Percentiles rank a stretch among this genome's conserved stretches.
phyloP scores from a whole-genome alignment of 2,329 filamentous ascomycete species.

The Apiospora kogelbergensis region DNA sequence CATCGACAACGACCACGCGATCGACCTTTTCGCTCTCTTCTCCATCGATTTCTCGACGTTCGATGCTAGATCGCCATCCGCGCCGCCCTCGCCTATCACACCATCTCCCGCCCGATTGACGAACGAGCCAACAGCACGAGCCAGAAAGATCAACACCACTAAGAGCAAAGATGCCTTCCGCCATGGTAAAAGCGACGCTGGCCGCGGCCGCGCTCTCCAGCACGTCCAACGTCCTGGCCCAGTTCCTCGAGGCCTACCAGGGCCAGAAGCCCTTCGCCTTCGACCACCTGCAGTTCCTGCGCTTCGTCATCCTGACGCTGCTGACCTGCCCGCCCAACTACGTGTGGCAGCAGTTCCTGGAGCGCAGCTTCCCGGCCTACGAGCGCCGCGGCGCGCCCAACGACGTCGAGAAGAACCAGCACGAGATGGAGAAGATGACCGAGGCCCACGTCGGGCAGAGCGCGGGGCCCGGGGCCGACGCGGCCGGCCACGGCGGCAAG shows the following conservation, averaged over 20 bases:
- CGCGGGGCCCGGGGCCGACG: conserved; percentile 12
- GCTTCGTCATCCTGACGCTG: conserved; percentile 54
- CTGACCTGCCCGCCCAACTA: conserved; percentile 58
- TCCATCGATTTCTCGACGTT: background rate
- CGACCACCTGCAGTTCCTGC: conserved; percentile 48
- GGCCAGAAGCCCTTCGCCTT: conserved; percentile 42
- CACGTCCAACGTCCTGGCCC: conserved; percentile 54
- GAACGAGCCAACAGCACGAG: background rate
- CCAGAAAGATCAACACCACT: background rate
- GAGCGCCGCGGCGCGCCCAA: conserved; percentile 18
- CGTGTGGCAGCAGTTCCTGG: conserved; percentile 57
- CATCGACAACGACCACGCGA: background rate
- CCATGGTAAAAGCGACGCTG: conserved; percentile 51
- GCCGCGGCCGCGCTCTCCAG: conserved; percentile 53
- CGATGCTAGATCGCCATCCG: background rate
- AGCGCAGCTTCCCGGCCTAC: conserved; percentile 52
- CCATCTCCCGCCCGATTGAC: background rate
- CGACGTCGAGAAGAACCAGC: conserved; percentile 28
- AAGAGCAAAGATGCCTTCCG: conserved; percentile 42
- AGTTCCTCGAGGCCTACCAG: conserved; percentile 51
- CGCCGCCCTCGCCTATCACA: background rate
- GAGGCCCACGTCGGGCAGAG: background rate
- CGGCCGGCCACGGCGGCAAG: conserved; percentile 24
- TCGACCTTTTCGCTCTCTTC: background rate
- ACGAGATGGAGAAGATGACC: conserved; percentile 29